phyloP scores from a whole-genome alignment of 2,329 filamentous ascomycete species.

The Colletotrichum cuscutae region DNA sequence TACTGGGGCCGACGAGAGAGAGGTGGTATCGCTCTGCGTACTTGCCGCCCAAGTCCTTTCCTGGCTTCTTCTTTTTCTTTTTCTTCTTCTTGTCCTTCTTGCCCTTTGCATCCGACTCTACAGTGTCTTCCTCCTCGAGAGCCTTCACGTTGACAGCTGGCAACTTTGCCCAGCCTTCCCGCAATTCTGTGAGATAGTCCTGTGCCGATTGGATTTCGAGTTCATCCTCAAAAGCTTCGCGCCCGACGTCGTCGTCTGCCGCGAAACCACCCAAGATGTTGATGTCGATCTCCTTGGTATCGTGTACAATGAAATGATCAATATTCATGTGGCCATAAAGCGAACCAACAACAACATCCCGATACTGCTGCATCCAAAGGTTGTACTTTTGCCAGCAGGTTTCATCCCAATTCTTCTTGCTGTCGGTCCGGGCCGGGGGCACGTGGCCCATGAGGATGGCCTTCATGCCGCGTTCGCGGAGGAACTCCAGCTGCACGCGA shows the following conservation, averaged over 20 bases:
- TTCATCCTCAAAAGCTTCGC: conserved; percentile 58
- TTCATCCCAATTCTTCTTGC: conserved; percentile 93
- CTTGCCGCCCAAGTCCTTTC: conserved; percentile 74
- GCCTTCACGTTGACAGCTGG: conserved; percentile 60
- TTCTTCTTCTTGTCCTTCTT: conserved; percentile 50
- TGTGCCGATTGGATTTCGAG: conserved; percentile 74
- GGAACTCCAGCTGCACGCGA: conserved; percentile 83
- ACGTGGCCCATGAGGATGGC: conserved; percentile 95
- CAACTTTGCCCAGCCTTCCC: conserved; percentile 80
- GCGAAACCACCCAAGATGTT: conserved; percentile 49
- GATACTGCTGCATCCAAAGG: conserved; percentile 88
- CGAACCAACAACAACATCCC: conserved; percentile 84
- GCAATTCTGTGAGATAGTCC: conserved; percentile 83
- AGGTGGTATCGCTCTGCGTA: conserved; percentile 89
- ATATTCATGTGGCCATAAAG: conserved; percentile 98
- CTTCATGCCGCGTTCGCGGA: conserved; percentile 89
- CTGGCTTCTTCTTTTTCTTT: conserved; percentile 57
- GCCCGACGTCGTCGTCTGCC: conserved; percentile 39
- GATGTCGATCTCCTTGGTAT: conserved; percentile 80
- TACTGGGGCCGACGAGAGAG: conserved; percentile 82
- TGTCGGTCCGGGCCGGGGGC: conserved; percentile 85
- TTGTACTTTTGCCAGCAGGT: conserved; percentile 99
- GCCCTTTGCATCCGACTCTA: conserved; percentile 40
- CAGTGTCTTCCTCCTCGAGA: conserved; percentile 32
- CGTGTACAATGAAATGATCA: conserved; percentile 94